Evolutionary conservation across 306 rosid species (phyloP).

Genomic region (Senna siamea): DNA sequence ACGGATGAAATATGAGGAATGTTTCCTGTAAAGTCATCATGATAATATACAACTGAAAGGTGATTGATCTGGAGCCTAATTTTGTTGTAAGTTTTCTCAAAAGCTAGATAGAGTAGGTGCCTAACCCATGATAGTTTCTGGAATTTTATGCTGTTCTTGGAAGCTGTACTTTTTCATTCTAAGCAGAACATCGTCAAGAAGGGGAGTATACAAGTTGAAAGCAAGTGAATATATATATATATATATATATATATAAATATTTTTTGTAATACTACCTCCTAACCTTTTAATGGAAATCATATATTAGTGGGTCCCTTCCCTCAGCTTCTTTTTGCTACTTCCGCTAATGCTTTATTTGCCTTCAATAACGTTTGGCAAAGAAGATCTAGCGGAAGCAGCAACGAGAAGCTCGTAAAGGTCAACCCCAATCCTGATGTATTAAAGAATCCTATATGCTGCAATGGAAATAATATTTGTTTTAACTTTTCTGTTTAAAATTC

Average conservation of each 20-base stretch:
- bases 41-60: constrained; percentile 32
- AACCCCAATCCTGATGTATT: constrained; percentile 42
- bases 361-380: constrained; percentile 51
- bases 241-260: no score
- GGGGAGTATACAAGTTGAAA: constrained; percentile 39
- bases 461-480: constrained; percentile 15
- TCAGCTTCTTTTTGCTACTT: constrained; percentile 99
- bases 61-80: constrained; percentile 28
- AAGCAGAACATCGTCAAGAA: constrained; percentile 26
- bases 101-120: constrained; percentile 37
- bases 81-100: constrained; percentile 40
- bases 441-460: constrained; percentile 15
- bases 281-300: constrained; percentile 20
- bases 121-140: constrained; percentile 32
- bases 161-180: constrained; percentile 43
- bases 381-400: constrained; percentile 99
- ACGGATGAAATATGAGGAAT: constrained; percentile 24
- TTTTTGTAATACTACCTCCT: constrained; percentile 16
- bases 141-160: constrained; percentile 27
- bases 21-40: constrained; percentile 35
- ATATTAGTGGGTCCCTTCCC: constrained; percentile 45
- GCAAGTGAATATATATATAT: constrained; percentile 10
- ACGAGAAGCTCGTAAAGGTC: constrained; percentile 82
- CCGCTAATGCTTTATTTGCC: constrained; percentile 81
- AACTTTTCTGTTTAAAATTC: not conserved